Conservation (phyloP, 2,329 filamentous ascomycete species). For the Xylariales sp. region DNA sequence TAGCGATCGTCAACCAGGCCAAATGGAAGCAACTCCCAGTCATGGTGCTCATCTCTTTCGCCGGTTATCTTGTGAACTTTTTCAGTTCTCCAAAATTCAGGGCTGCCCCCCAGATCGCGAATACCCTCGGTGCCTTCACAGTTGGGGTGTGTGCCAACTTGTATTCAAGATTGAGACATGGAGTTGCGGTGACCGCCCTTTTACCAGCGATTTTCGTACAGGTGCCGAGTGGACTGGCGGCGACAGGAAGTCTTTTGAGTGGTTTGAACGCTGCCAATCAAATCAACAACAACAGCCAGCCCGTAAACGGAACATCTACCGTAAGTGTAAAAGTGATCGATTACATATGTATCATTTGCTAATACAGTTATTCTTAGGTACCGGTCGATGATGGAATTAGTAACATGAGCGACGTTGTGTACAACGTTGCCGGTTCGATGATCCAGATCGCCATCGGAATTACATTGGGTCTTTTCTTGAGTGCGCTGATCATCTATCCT, state of each 20-base stretch:
- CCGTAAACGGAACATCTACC: conserved; percentile 52
- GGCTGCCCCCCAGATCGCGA: conserved; percentile 79
- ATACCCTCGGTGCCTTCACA: conserved; percentile 79
- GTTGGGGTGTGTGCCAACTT: conserved; percentile 83
- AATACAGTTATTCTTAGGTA: conserved; percentile 34
- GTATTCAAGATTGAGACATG: conserved; percentile 71
- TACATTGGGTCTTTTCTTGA: conserved; percentile 62
- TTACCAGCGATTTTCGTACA: conserved; percentile 62
- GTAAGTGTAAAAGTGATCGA: conserved; percentile 36
- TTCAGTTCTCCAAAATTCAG: conserved; percentile 74
- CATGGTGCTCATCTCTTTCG: conserved; percentile 79
- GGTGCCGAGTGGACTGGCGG: conserved; percentile 61
- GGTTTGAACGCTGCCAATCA: conserved; percentile 58
- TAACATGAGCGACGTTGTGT: conserved; percentile 55
- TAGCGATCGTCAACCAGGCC: conserved; percentile 82
- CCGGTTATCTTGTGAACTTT: conserved; percentile 81
- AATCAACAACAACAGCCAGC: conserved; percentile 53
- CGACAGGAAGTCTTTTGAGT: conserved; percentile 59
- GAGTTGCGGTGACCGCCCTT: conserved; percentile 61
- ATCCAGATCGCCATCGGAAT: conserved; percentile 65
- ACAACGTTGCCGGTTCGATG: conserved; percentile 62
- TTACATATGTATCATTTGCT: conserved; percentile 1
- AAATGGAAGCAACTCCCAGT: conserved; percentile 84
- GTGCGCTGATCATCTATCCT: conserved; percentile 61
- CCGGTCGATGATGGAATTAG: conserved; percentile 44